Conservation (phyloP, 352 stramenopile species). For the Aphanomyces invadans region DNA sequence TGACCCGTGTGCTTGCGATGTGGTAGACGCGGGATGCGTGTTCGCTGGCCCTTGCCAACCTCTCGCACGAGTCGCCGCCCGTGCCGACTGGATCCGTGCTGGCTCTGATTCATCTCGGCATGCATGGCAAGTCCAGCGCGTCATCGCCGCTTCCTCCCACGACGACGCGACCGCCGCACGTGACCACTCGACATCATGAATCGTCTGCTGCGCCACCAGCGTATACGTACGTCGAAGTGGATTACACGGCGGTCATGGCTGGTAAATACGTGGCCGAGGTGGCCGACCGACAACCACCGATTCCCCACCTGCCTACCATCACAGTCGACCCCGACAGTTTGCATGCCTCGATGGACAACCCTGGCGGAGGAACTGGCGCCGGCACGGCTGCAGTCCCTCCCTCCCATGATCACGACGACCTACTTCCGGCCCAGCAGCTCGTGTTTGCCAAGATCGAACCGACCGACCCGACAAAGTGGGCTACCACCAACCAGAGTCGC, state of each 20-base stretch:
- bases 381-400: too few species aligned
- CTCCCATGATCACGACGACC: constrained; percentile 5
- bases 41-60: constrained; percentile 59
- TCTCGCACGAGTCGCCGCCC: constrained; percentile 56
- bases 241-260: constrained; percentile 26
- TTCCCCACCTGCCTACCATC: constrained; percentile 42
- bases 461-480: constrained; percentile 1
- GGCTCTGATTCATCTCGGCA: constrained; percentile 41
- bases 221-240: constrained; percentile 23
- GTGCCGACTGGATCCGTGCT: constrained; percentile 57
- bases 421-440: not conserved
- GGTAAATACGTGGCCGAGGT: constrained; percentile 49
- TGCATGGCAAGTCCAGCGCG: constrained; percentile 26
- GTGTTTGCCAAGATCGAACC: constrained; percentile 18
- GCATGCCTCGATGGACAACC: constrained; percentile 9
- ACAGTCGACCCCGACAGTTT: constrained; percentile 29
- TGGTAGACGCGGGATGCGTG: constrained; percentile 51
- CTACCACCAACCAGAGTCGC: too few species aligned
- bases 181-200: constrained; percentile 44
- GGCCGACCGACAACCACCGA: constrained; percentile 42
- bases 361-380: too few species aligned
- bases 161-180: constrained; percentile 36
- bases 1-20: too few species aligned
- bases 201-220: constrained; percentile 35
- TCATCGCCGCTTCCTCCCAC: not conserved